These are phyloP conservation scores for Lipomyces anomalus DNA, from an alignment of 805 yeast genomes.

Conservation along the genomic window DNA sequence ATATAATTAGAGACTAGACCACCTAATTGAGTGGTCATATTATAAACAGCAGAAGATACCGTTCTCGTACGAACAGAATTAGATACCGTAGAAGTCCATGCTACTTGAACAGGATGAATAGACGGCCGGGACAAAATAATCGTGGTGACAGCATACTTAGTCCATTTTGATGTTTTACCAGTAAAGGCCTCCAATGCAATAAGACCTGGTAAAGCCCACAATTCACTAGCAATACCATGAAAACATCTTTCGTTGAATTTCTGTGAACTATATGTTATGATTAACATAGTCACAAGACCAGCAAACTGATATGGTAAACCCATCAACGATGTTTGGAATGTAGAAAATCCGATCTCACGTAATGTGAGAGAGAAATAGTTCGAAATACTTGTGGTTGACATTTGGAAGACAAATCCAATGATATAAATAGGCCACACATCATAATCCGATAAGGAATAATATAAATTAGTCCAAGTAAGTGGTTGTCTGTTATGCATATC, in stretches of 20 bases:
- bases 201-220: constrained; percentile 10
- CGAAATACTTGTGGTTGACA: constrained; percentile 35
- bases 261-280: constrained; percentile 17
- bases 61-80: constrained; percentile 56
- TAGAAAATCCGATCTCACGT: constrained; percentile 44
- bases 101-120: constrained; percentile 47
- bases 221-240: constrained; percentile 5
- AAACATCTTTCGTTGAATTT: constrained; percentile 9
- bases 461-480: constrained; percentile 39
- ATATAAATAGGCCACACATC: constrained; percentile 51
- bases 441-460: constrained; percentile 42
- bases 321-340: constrained; percentile 48
- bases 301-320: constrained; percentile 44
- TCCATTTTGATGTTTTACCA: constrained; percentile 3
- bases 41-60: constrained; percentile 56
- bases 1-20: too few species aligned
- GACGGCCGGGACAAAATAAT: constrained; percentile 23
- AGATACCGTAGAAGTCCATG: constrained; percentile 56
- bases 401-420: constrained; percentile 41
- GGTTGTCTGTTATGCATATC: constrained; percentile 59
- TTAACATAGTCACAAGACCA: constrained; percentile 26
- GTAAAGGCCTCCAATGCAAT: constrained; percentile 17
- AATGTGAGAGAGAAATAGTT: constrained; percentile 46
- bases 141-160: constrained; percentile 6
- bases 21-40: constrained; percentile 57